Conservation (phyloP, 441 rosid species). For the Brassica hybrid region DNA sequence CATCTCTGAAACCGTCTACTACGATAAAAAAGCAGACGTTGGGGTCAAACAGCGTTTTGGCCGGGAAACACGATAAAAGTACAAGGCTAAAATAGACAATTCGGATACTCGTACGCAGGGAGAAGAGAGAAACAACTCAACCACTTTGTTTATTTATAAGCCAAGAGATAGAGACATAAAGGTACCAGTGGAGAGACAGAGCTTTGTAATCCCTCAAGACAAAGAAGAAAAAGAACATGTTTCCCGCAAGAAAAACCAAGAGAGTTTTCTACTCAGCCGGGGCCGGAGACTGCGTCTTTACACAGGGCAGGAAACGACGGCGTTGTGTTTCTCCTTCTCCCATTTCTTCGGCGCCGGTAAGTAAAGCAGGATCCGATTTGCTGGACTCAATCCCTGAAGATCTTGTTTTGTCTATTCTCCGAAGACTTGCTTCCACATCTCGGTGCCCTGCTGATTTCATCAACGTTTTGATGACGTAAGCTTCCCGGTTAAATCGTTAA, state of each 20-base stretch:
- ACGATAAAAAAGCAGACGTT: neutral
- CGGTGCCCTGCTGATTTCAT: conserved; percentile 74
- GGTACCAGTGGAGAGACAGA: conserved; percentile 47
- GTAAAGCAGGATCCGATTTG: conserved; percentile 47
- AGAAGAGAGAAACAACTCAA: conserved; percentile 44
- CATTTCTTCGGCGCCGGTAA: conserved; percentile 27
- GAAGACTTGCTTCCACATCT: conserved; percentile 67
- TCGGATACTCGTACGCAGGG: conserved; percentile 32
- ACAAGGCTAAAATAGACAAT: conserved; percentile 14
- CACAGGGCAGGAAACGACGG: conserved; percentile 46
- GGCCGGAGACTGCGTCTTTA: conserved; percentile 37
- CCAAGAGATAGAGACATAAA: conserved; percentile 36
- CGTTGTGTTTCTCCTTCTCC: conserved; percentile 39
- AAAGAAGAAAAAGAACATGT: conserved; percentile 16
- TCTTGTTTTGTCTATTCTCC: conserved; percentile 69
- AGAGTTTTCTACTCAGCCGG: conserved; percentile 29
- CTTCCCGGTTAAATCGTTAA: neutral
- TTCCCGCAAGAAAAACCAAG: conserved; percentile 41
- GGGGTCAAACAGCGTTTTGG: conserved; percentile 39
- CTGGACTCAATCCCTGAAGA: conserved; percentile 84
- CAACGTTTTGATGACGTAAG: conserved; percentile 74
- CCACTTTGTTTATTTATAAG: conserved; percentile 40
- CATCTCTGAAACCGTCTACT: neutral
- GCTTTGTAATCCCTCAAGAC: conserved; percentile 56
- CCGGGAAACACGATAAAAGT: conserved; percentile 26